Evolutionary conservation across 805 yeast genomes (phyloP), one percentile per base, ranked within the genome.

Genomic region (Metschnikowia henanensis): DNA sequence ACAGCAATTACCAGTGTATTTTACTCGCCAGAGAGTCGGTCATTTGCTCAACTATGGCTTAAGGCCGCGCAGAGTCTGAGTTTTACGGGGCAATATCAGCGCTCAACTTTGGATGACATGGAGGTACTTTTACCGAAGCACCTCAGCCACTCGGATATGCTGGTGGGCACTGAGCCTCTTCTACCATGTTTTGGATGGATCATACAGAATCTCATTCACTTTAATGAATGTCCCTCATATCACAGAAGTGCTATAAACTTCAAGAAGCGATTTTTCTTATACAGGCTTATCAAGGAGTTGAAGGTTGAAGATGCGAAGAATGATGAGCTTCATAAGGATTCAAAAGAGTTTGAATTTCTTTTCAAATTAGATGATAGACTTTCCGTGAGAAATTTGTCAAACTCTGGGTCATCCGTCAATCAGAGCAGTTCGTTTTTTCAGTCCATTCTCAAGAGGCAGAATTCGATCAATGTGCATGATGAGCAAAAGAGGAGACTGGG

Each of bases 121-220:
- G 48, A 56, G 35, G 52, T 51, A 38, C 55, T 72, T 21, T 54
- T 72, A 35, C 76, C 76, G 0, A 43, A 41, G 2, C 44, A 52
- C 13, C 41, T 72, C 15, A 52, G 52, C 4, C 41, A 51, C 4
- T 37, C 52, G 2, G 73, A 67, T 36, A 59, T 70, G 35, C 57
- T 53, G 30, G 59, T 62, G 22, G 63, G 62, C 49, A 49, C 61
- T 45, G 72, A 73, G 41, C 74, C 82, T 0, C 66, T 87, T 38
- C 79, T 89, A 5, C 94, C 96, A 2, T 91, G 97, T 57, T 79
- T 89, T 46, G 97, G 97, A 9, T 92, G 98, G 98, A 72, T 89
- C 39, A 70, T 85, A 19, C 92, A 86, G 54, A 80, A 95, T 48
- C 66, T 92, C 50, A 60, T 90, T 42, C 96, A 87, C 57, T 54